Conservation (phyloP, 2,329 filamentous ascomycete genomes). For the Botryotinia narcissicola region DNA sequence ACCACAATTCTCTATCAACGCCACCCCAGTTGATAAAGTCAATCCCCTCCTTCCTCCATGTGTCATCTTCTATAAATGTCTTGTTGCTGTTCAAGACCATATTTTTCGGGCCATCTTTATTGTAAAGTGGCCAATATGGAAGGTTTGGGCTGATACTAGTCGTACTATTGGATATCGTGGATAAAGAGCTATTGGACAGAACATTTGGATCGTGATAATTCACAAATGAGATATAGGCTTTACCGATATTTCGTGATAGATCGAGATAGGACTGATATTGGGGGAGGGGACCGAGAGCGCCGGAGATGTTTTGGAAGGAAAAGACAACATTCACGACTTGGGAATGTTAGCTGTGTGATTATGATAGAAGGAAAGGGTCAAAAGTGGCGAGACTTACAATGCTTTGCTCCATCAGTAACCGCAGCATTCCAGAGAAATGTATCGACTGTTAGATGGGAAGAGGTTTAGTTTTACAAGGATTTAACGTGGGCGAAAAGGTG, state of each 20-base stretch:
- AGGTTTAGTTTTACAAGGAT: background rate
- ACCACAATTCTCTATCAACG: slow-evolving; percentile 42
- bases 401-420: slow-evolving; percentile 44
- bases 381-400: slow-evolving; percentile 35
- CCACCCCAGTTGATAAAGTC: slow-evolving; percentile 43
- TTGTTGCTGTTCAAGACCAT: slow-evolving; percentile 45
- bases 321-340: slow-evolving; percentile 48
- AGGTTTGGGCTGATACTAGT: slow-evolving; percentile 30
- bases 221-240: slow-evolving; percentile 41
- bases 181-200: background rate
- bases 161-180: slow-evolving; percentile 11
- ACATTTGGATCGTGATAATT: slow-evolving; percentile 45
- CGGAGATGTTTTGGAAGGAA: slow-evolving; percentile 51
- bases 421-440: slow-evolving; percentile 44
- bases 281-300: slow-evolving; percentile 47
- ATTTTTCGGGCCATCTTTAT: slow-evolving; percentile 42
- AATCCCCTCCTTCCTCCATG: slow-evolving; percentile 48
- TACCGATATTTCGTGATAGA: slow-evolving; percentile 32
- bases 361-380: background rate
- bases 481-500: too few relatives aligned
- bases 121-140: slow-evolving; percentile 45
- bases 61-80: slow-evolving; percentile 48
- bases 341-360: background rate
- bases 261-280: slow-evolving; percentile 41
- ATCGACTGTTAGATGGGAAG: slow-evolving; percentile 38